Base-by-base conservation (phyloP, 371 early-diverging fungal species). In the Mucor saturninus region DNA sequence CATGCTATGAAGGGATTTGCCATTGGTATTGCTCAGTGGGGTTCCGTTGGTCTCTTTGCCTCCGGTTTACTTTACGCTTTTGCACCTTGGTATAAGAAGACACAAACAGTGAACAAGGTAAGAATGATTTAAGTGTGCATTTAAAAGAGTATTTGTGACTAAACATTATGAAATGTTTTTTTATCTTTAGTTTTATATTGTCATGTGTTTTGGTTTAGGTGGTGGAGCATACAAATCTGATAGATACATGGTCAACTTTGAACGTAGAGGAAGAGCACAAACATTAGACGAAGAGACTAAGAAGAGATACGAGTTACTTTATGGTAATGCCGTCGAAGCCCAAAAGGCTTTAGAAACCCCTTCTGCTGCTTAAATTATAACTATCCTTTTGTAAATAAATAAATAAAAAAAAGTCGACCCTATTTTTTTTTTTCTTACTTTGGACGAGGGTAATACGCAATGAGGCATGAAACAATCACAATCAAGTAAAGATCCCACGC, bases 1-100 rank as follows among this genome's bases (percentile, higher is more conserved):
- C 73, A 83, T 65, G 78, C 80, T 59, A 83, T 83, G 83, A 83
- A 83, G 54, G 83, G 83, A 3, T 83, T 79, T 54, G 72, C 73
- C 31, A 71, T 80, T 61, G 83, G 83, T 43, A 58, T 65, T 8
- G 76, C 78, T 4, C 77, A 83, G 58, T 83, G 83, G 83, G 83
- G 71, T 32, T 72, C 75, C 59, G 79, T 83, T 15, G 83, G 83
- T 64, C 26, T 83, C 0, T 74, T 77, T 60, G 80, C 73, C 14
- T 77, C 83, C 6, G 77, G 74, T 30, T 52, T 77, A 21, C 64
- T 73, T 32, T 78, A 80, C 42, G 65, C 78, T 9, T 77, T 78
- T 32, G 63, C 73, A 58, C 83, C 83, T 51, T 76, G 83, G 75
- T 83, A 78, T 51, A 71, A 78, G 21, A 71, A 55, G 51, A 78